phyloP scores from a whole-genome alignment of 2,329 filamentous ascomycete genomes.

The Epicoccum sorghinum region DNA sequence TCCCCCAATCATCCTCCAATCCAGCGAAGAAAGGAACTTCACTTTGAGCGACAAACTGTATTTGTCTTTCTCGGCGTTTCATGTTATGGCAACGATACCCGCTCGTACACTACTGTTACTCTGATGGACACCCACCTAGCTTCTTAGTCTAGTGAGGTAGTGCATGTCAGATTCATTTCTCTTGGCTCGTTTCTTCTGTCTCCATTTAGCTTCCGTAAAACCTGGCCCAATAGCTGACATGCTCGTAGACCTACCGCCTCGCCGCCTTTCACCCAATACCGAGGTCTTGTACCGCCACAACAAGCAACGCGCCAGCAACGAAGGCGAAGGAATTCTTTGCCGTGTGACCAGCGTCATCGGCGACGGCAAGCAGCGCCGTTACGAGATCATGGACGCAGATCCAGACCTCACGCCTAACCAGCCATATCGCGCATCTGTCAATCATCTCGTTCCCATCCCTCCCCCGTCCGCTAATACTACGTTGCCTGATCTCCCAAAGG shows the following conservation, averaged over 20 bases:
- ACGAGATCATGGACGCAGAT: slow-evolving; percentile 60
- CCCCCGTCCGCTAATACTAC: slow-evolving; percentile 49
- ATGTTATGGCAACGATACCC: slow-evolving; percentile 30
- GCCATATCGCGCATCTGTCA: slow-evolving; percentile 55
- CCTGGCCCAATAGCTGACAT: slow-evolving; percentile 3
- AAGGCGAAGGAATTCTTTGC: slow-evolving; percentile 60
- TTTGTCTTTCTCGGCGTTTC: slow-evolving; percentile 9
- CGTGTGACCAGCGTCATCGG: slow-evolving; percentile 59
- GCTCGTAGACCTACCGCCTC: slow-evolving; percentile 28
- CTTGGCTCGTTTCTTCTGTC: neutral
- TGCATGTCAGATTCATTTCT: slow-evolving; percentile 20
- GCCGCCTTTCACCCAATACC: slow-evolving; percentile 49
- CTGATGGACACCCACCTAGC: slow-evolving; percentile 19
- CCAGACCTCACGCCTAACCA: slow-evolving; percentile 48
- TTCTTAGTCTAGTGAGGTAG: slow-evolving; percentile 27
- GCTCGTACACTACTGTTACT: slow-evolving; percentile 19
- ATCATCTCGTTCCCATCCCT: slow-evolving; percentile 54
- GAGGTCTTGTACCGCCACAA: slow-evolving; percentile 59
- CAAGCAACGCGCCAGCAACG: slow-evolving; percentile 45
- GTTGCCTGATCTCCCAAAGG: slow-evolving; percentile 50
- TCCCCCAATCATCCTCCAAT: slow-evolving; percentile 24
- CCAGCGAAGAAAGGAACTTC: slow-evolving; percentile 21
- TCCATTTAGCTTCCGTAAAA: neutral
- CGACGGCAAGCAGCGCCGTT: slow-evolving; percentile 59
- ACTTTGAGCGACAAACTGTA: slow-evolving; percentile 18